These are phyloP conservation scores for Zychaea mexicana DNA, from an alignment of 371 early-diverging fungal species.

Conservation along the genomic window DNA sequence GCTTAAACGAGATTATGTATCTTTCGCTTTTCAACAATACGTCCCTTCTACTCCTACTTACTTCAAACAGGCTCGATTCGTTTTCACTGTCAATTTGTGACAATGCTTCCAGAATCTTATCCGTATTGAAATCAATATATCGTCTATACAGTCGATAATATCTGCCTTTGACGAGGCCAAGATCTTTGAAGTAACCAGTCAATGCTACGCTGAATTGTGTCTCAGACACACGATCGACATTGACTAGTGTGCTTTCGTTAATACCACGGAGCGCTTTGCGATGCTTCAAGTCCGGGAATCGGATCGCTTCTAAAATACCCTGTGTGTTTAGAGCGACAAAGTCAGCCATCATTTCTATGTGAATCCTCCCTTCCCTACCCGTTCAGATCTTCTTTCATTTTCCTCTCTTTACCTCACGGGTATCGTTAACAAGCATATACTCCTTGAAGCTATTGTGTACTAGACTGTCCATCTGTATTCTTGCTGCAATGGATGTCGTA, in stretches of 20 bases:
- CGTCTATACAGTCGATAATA: slow-evolving; percentile 33
- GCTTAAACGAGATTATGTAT: too few relatives aligned
- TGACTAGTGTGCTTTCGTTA: slow-evolving; percentile 6
- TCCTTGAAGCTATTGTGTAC: slow-evolving; percentile 14
- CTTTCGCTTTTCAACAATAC: too few relatives aligned
- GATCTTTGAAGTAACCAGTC: slow-evolving; percentile 11
- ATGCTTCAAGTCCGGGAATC: slow-evolving; percentile 32
- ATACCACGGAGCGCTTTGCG: not conserved
- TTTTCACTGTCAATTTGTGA: slow-evolving; percentile 17
- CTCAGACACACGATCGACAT: slow-evolving; percentile 4
- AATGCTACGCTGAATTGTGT: slow-evolving; percentile 1
- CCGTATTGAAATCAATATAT: slow-evolving; percentile 31
- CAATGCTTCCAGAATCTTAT: slow-evolving; percentile 24
- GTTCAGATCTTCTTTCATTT: too few relatives aligned
- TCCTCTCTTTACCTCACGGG: slow-evolving; percentile 27
- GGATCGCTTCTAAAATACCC: slow-evolving; percentile 32
- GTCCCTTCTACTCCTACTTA: slow-evolving; percentile 3
- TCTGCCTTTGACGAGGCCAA: not conserved
- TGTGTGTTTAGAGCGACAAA: slow-evolving; percentile 1
- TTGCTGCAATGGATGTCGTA: not conserved
- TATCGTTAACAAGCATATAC: slow-evolving; percentile 39
- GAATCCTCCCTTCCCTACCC: too few relatives aligned
- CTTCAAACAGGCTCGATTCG: slow-evolving; percentile 18
- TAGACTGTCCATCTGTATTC: slow-evolving; percentile 12
- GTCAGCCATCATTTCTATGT: too few relatives aligned